Base-by-base conservation (phyloP, 345 rosid genomes). In the Combretum micranthum region DNA sequence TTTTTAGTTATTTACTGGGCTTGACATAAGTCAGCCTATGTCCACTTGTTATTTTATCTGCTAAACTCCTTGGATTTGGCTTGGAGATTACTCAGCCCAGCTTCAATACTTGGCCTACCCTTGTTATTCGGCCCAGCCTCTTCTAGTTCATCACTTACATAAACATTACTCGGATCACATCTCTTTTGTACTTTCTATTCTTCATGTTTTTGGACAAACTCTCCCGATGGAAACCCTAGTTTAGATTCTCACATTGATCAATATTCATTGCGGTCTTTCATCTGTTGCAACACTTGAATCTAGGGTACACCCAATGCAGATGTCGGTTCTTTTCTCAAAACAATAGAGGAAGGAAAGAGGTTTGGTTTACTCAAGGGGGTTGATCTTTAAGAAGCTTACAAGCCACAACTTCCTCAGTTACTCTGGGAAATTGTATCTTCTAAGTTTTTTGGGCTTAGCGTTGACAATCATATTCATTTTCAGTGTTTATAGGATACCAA, bases 371-470 rank as follows among this genome's bases (percentile, higher is more conserved):
- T 76, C 15, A 69, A 32, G 32, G 60, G 69, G 20, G 69, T 76
- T 17, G 80, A 76, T 63, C 69, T 76, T 0, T 77, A 76, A 47
- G 53, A 53, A 0, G 74, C 69, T 1, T 69, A 76, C 69, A 76
- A 72, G 23, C 77, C 80, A 1, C 12, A 11, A 25, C 63, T 72
- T 0, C 62, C 80, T 0, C 15, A 69, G 17, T 15, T 62, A 16
- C 50, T 72, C 4, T 64, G 72, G 5, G 63, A 66, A n/a, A n/a
- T n/a, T n/a, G 16, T 43, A 72, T 23, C 49, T 45, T 43, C 39
- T 76, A 2, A 72, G 46, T 55, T 62, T 58, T 22, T 26, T 76
- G 13, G 77, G 80, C 4, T 59, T 76, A 42, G 63, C 77, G 57
- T 60, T 57, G 53, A 76, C 80, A 0, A 42, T 49, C 47, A 25